Percentiles rank a stretch among this genome's conserved stretches.
These are phyloP conservation scores for Pyrenophora graminea DNA, from an alignment of 2,329 filamentous ascomycete species.

Conservation along the genomic window DNA sequence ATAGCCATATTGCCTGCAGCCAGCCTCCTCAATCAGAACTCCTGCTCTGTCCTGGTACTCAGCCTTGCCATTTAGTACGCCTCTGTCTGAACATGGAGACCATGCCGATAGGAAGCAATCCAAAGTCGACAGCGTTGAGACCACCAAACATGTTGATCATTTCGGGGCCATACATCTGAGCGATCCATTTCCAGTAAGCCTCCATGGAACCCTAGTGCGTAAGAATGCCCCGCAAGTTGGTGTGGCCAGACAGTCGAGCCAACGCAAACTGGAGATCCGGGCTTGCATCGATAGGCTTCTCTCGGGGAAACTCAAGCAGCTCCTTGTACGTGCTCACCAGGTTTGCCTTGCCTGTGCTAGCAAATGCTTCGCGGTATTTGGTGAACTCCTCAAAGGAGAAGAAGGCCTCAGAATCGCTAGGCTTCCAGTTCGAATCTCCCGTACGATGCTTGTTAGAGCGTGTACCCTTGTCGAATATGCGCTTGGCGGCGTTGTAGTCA, in stretches of 20 bases:
- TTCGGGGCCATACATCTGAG: slow-evolving; percentile 44
- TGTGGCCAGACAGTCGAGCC: slow-evolving; percentile 23
- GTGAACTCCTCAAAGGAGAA: slow-evolving; percentile 35
- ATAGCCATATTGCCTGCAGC: no score
- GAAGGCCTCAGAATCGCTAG: slow-evolving; percentile 26
- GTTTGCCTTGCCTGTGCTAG: slow-evolving; percentile 10
- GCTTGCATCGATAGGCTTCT: slow-evolving; percentile 27
- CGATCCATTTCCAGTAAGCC: slow-evolving; percentile 45
- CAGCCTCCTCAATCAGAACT: no score
- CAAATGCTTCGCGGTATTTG: slow-evolving; percentile 25
- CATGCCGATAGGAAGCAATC: slow-evolving; percentile 44
- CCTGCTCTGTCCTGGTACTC: background rate
- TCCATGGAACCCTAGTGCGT: slow-evolving; percentile 34
- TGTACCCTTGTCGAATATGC: slow-evolving; percentile 36
- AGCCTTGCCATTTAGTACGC: slow-evolving; percentile 42
- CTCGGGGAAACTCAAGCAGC: slow-evolving; percentile 27
- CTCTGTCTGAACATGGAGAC: slow-evolving; percentile 41
- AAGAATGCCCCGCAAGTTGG: slow-evolving; percentile 30
- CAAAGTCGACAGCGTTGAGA: slow-evolving; percentile 40
- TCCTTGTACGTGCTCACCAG: slow-evolving; percentile 21
- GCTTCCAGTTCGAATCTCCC: slow-evolving; percentile 17
- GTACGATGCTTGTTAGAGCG: background rate
- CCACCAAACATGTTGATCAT: slow-evolving; percentile 42
- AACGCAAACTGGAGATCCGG: slow-evolving; percentile 28
- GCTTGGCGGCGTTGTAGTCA: slow-evolving; percentile 41